A percentile compares a stretch with the other conserved stretches of the same genome.
These are phyloP conservation scores for Cucurbita ficifolia DNA, from an alignment of 306 rosid species.

Conservation along the genomic window DNA sequence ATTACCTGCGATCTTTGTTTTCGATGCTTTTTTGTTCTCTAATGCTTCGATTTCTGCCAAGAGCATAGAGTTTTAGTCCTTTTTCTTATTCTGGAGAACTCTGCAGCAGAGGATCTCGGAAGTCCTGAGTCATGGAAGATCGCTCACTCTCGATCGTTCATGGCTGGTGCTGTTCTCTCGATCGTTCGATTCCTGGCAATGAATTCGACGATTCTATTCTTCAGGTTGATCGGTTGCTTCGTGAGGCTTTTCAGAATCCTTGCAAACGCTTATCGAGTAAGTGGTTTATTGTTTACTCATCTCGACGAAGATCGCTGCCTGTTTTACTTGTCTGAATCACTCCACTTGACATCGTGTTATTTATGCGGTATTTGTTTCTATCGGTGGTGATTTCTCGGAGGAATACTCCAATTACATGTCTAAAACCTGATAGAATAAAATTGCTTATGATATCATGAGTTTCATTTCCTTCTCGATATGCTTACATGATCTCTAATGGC, in stretches of 20 bases:
- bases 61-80: not conserved
- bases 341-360: not conserved
- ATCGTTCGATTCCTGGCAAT: conserved; percentile 12
- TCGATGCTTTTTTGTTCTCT: not conserved
- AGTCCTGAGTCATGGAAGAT: conserved; percentile 91
- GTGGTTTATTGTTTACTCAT: not conserved
- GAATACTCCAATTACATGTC: not conserved
- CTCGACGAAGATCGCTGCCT: not conserved
- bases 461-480: not conserved
- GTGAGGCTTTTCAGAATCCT: conserved; percentile 75
- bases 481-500: not conserved
- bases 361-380: not conserved
- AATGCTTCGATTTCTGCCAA: not conserved
- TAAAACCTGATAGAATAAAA: not conserved
- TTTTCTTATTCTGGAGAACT: conserved; percentile 52
- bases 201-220: conserved; percentile 28
- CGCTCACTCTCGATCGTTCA: conserved; percentile 17
- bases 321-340: not conserved
- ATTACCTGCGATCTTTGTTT: not conserved
- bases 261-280: conserved; percentile 73
- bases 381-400: not conserved
- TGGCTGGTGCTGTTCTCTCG: not conserved
- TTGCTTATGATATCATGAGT: not conserved
- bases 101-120: conserved; percentile 62
- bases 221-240: conserved; percentile 80